Base-by-base conservation (phyloP, 176 grass and related monocot species). In the barley (Hordeum vulgare) region DNA sequence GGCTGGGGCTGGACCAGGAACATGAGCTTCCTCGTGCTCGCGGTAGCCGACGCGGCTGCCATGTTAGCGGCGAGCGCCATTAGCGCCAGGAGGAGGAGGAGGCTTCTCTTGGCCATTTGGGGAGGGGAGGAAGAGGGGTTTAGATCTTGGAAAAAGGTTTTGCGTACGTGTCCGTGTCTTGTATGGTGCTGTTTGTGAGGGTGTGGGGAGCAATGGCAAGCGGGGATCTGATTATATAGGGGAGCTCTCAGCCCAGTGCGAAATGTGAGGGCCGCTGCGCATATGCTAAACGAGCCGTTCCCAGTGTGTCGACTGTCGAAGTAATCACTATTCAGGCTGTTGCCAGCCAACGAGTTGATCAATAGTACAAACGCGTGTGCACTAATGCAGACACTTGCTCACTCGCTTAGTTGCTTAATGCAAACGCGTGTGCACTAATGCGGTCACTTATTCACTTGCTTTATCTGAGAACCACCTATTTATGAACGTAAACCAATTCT, bases 21-120 rank as follows among this genome's bases (percentile, higher is more conserved):
- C 42, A 84, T 60, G 21, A 93, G 85, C 78, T 85, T 90, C 67
- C 92, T 91, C 8, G 74, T 74, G 31, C 92, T 91, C 8, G 74
- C 68, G 25, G 39, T 74, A 41, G 13, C 20, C 3, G 90, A 66
- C 2, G 79, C 13, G 24, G 21, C 9, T 11, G 75, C 69, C 56
- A 86, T 47, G 62, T 14, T 40, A 4, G 78, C 2, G 77, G 81
- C 60, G 3, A 92, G 33, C 76, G 13, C 40, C 41, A 57, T 40
- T 36, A 89, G 58, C 5, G 88, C 61, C 2, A 88, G 68, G 3
- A 92, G 3, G 4, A 92, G 3, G 4, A 37, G 54, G 36, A 35
- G 31, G 13, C 36, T 45, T 33, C 21, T 11, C 71, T 56, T 70
- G 24, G 83, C 83, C 88, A 89, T 89, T 61, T 40, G 13, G 53